Percentiles rank a stretch among this genome's conserved stretches.
Evolutionary conservation across 768 basidiomycete species (phyloP).

Genomic region (Thelephora ganbajun): DNA sequence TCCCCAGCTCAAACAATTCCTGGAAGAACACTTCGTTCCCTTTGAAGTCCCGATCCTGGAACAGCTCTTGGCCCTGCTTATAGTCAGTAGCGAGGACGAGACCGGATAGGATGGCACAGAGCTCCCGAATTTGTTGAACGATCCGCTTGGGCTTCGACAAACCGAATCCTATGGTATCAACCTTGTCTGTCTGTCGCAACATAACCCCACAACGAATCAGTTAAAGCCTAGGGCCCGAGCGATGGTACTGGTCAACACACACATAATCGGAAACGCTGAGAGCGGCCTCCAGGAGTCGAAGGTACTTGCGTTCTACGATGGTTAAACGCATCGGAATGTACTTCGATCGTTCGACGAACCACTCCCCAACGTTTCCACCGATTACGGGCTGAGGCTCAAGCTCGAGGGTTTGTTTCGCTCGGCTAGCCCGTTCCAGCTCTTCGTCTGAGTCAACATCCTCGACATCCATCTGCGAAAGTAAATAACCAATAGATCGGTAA

Average conservation of each 20-base stretch:
- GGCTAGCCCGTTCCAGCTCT: conserved; percentile 18
- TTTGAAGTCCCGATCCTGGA: conserved; percentile 69
- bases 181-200: conserved; percentile 50
- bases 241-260: too few relatives aligned
- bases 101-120: conserved; percentile 81
- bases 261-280: conserved; percentile 69
- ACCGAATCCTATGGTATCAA: conserved; percentile 60
- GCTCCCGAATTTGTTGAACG: conserved; percentile 73
- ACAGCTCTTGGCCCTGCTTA: conserved; percentile 79
- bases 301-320: conserved; percentile 64
- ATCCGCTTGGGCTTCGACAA: conserved; percentile 79
- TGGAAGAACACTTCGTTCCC: conserved; percentile 73
- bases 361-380: conserved; percentile 59
- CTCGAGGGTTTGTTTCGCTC: conserved; percentile 20
- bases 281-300: conserved; percentile 76
- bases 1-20: conserved; percentile 65
- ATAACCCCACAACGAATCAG: too few relatives aligned
- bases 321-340: conserved; percentile 72
- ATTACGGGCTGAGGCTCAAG: conserved; percentile 44
- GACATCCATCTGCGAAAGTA: conserved; percentile 20
- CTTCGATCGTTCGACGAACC: conserved; percentile 74
- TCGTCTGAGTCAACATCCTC: conserved; percentile 23
- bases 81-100: conserved; percentile 75
- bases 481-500: not conserved
- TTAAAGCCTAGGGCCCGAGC: too few relatives aligned